These are phyloP conservation scores for Bertia moriformis DNA, from an alignment of 2,329 filamentous ascomycete species.

Conservation along the genomic window DNA sequence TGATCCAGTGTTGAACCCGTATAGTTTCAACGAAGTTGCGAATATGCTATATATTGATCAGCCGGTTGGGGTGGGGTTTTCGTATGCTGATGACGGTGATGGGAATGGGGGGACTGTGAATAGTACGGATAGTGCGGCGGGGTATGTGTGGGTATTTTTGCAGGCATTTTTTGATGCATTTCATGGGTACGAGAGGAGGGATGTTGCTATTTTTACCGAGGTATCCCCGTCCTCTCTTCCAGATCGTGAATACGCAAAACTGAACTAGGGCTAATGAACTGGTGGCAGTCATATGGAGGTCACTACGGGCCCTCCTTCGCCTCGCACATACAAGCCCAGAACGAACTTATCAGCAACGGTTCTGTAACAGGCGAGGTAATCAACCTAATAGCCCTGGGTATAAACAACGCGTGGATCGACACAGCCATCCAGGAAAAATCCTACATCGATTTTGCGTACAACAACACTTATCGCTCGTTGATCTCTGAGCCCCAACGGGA, in stretches of 20 bases:
- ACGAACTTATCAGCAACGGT: constrained; percentile 30
- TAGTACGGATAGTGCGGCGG: constrained; percentile 27
- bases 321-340: constrained; percentile 39
- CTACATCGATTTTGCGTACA: constrained; percentile 26
- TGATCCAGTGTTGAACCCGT: constrained; percentile 22
- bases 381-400: constrained; percentile 34
- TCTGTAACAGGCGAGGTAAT: constrained; percentile 23
- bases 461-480: constrained; percentile 20
- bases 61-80: constrained; percentile 23
- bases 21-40: constrained; percentile 20
- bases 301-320: constrained; percentile 42
- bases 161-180: constrained; percentile 50
- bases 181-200: constrained; percentile 41
- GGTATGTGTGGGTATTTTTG: constrained; percentile 38
- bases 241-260: constrained; percentile 2
- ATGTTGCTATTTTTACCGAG: constrained; percentile 37
- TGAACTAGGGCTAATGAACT: no score
- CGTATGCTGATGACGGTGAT: constrained; percentile 18
- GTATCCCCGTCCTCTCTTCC: constrained; percentile 4
- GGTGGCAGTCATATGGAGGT: constrained; percentile 39
- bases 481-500: constrained; percentile 3
- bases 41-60: constrained; percentile 24
- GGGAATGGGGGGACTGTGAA: no score
- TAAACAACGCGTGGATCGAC: constrained; percentile 44
- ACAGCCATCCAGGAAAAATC: constrained; percentile 23